Percentiles rank a stretch among this genome's conserved stretches.
phyloP scores from a whole-genome alignment of 345 rosid species.

The Toxicodendron radicans region DNA sequence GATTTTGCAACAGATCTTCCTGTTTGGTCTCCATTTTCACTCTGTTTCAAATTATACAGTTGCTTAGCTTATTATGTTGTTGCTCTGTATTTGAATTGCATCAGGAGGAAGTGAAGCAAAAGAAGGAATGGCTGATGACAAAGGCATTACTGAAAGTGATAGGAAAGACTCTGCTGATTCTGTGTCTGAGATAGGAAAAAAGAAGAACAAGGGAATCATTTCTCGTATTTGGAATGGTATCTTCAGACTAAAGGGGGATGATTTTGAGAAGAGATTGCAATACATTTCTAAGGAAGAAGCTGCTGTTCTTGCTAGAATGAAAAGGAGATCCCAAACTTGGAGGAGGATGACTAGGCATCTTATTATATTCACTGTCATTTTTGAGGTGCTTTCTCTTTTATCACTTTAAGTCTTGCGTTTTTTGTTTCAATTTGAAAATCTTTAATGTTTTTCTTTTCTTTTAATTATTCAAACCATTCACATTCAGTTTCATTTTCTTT shows the following conservation, averaged over 20 bases:
- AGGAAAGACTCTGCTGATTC: constrained; percentile 31
- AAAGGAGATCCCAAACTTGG: constrained; percentile 63
- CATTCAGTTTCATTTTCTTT: neutral
- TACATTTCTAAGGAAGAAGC: constrained; percentile 89
- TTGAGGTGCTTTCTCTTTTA: constrained; percentile 55
- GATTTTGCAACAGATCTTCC: neutral
- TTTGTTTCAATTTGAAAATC: neutral
- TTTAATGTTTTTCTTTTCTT: neutral
- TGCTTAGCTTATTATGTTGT: neutral
- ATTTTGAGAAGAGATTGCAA: constrained; percentile 89
- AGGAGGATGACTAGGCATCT: constrained; percentile 59
- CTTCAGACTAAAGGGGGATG: constrained; percentile 58
- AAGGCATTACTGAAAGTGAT: constrained; percentile 29
- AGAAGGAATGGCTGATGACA: constrained; percentile 41
- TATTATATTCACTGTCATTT: constrained; percentile 57
- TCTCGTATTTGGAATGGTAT: constrained; percentile 73
- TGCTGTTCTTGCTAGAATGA: constrained; percentile 57
- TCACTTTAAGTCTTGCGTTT: neutral
- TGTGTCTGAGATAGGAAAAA: constrained; percentile 20
- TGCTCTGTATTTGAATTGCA: neutral
- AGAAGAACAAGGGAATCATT: constrained; percentile 60
- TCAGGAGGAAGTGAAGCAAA: neutral
- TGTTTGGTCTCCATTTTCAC: neutral
- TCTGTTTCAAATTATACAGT: neutral
- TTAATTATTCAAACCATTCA: neutral